These are phyloP conservation scores for Paracamarosporium sp. DNA, from an alignment of 2,329 filamentous ascomycete genomes.

Conservation along the genomic window DNA sequence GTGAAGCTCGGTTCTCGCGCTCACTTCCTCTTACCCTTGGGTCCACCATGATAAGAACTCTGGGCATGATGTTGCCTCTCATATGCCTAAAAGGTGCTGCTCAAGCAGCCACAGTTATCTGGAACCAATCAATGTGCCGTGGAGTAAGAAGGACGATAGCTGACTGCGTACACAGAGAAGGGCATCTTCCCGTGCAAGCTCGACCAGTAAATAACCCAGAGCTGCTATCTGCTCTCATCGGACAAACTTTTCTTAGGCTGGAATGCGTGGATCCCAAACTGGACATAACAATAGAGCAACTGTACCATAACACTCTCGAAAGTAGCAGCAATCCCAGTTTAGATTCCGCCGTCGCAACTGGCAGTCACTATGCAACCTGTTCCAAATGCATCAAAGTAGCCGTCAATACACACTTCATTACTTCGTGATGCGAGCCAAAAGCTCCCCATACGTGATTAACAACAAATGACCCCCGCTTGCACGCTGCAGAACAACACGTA, in stretches of 20 bases:
- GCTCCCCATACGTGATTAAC: not conserved
- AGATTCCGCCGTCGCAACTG: no score
- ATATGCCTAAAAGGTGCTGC: no score
- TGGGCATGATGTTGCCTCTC: no score
- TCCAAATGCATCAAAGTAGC: no score
- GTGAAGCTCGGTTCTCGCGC: no score
- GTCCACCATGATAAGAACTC: no score
- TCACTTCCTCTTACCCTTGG: no score
- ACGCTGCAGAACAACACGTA: not conserved
- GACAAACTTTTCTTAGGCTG: slow-evolving; percentile 24
- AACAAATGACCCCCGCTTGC: not conserved
- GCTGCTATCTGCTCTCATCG: slow-evolving; percentile 11
- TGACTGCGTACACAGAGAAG: slow-evolving; percentile 26
- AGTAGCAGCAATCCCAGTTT: slow-evolving; percentile 34
- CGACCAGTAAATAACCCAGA: slow-evolving; percentile 39
- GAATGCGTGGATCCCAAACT: slow-evolving; percentile 29
- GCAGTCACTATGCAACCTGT: no score
- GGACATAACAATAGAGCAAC: slow-evolving; percentile 28
- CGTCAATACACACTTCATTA: slow-evolving; percentile 4
- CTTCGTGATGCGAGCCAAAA: not conserved
- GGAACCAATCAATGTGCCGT: no score
- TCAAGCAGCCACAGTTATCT: no score
- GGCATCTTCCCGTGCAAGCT: slow-evolving; percentile 47
- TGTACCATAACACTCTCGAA: slow-evolving; percentile 30
- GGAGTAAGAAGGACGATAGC: no score